These are phyloP conservation scores for Trypanosoma lewisi DNA, from an alignment of 208 protist species.

Conservation along the genomic window DNA sequence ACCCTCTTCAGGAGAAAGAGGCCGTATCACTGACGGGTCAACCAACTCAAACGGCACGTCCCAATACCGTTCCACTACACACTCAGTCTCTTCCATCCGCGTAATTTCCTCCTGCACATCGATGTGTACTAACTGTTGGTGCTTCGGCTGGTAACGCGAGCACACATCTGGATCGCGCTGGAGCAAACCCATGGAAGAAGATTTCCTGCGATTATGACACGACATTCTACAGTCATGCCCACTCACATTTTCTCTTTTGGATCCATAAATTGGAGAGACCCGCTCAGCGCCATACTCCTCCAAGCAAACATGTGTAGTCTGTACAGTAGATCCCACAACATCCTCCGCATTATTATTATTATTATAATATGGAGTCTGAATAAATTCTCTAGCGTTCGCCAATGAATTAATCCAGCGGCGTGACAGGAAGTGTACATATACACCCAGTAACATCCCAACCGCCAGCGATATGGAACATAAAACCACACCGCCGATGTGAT, in stretches of 20 bases:
- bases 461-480: slow-evolving; percentile 52
- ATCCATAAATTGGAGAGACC: no score
- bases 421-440: slow-evolving; percentile 49
- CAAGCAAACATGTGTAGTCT: no score
- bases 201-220: background rate
- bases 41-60: slow-evolving; percentile 60
- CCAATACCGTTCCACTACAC: slow-evolving; percentile 80
- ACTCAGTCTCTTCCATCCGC: slow-evolving; percentile 44
- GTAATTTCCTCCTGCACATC: slow-evolving; percentile 52
- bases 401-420: slow-evolving; percentile 55
- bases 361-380: slow-evolving; percentile 1
- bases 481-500: slow-evolving; percentile 43
- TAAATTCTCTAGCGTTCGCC: slow-evolving; percentile 36
- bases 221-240: slow-evolving; percentile 23
- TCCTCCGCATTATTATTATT: slow-evolving; percentile 6
- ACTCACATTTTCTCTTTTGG: no score
- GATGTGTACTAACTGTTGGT: slow-evolving; percentile 62
- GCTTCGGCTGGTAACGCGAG: slow-evolving; percentile 72
- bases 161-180: slow-evolving; percentile 35
- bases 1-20: no score
- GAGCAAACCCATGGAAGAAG: slow-evolving; percentile 44
- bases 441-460: slow-evolving; percentile 31
- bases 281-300: no score
- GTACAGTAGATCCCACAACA: no score
- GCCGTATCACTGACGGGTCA: no score